Percentiles rank a stretch among this genome's conserved stretches.
Evolutionary conservation across 163 green algal genomes (phyloP).

Genomic region (Scenedesmus sp.): DNA sequence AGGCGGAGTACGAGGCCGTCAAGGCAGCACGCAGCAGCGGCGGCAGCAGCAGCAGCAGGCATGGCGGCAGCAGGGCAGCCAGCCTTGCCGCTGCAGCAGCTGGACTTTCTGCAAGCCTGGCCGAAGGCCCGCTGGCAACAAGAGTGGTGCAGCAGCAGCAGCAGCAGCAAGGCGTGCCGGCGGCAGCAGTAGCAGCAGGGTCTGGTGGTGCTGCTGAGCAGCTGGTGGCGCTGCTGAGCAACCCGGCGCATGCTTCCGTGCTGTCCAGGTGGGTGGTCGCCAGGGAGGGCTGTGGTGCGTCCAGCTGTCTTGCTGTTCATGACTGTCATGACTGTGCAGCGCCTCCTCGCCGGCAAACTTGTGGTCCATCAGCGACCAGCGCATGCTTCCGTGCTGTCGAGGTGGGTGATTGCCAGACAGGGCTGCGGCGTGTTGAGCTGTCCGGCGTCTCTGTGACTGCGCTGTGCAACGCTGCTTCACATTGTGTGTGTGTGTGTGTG

Average conservation of each 20-base stretch:
- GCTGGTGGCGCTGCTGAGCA: not conserved
- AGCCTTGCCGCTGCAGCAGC: not conserved
- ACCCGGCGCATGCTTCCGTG: not conserved
- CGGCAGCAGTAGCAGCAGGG: no score
- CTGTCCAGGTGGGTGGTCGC: not conserved
- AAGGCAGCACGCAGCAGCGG: not conserved
- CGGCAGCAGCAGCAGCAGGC: not conserved
- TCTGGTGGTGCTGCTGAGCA: not conserved
- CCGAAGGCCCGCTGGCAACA: no score
- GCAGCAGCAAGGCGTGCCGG: not conserved
- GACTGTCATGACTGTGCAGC: no score
- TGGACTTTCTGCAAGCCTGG: no score
- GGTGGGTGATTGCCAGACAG: no score
- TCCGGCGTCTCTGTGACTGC: no score
- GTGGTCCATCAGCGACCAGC: constrained; percentile 81
- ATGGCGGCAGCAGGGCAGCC: not conserved
- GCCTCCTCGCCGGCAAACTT: constrained; percentile 78
- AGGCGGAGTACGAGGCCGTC: not conserved
- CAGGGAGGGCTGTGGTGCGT: no score
- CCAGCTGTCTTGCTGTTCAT: no score
- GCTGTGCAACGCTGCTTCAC: no score
- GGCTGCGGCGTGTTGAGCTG: no score
- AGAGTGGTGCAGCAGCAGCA: not conserved
- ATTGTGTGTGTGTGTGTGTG: no score
- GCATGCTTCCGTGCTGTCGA: no score